Conservation (phyloP, 139 green algal genomes). For the Closterium sp. region DNA sequence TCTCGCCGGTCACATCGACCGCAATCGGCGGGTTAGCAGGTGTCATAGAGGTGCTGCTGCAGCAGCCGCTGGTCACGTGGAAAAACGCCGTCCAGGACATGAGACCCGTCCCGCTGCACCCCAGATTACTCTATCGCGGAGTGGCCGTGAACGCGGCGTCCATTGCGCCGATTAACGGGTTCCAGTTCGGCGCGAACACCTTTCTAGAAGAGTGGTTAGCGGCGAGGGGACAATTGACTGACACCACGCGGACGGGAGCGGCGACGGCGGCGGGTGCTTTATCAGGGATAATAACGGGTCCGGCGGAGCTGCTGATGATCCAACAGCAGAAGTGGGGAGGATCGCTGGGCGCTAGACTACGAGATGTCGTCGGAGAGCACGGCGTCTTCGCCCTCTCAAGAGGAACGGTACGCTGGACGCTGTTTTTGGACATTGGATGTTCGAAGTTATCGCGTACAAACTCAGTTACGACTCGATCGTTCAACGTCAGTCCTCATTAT, state of each 20-base stretch:
- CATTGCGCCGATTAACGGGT: conserved; percentile 53
- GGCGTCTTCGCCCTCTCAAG: neutral
- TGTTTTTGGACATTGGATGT: too few species aligned
- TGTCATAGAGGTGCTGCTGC: conserved; percentile 19
- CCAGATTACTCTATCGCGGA: conserved; percentile 41
- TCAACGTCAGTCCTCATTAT: too few species aligned
- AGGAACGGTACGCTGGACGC: conserved; percentile 6
- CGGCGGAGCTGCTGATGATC: conserved; percentile 56
- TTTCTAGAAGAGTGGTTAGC: conserved; percentile 24
- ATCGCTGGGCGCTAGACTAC: neutral
- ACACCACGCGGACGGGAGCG: neutral
- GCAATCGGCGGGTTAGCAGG: conserved; percentile 20
- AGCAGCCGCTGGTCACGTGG: conserved; percentile 33
- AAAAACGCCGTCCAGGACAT: conserved; percentile 42
- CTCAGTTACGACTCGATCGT: too few species aligned
- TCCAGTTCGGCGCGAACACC: conserved; percentile 53
- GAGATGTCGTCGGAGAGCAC: conserved; percentile 6
- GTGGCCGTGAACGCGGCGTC: conserved; percentile 43
- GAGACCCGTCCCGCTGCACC: conserved; percentile 39
- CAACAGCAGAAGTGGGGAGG: conserved; percentile 54
- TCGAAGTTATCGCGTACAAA: too few species aligned
- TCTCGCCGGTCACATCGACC: conserved; percentile 12
- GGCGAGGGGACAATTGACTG: neutral
- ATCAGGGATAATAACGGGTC: conserved; percentile 40
- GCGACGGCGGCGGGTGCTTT: conserved; percentile 38